Evolutionary conservation across 805 yeast species (phyloP), one percentile per base, ranked within the genome.

Genomic region (Cyberlindnera mrakii): DNA sequence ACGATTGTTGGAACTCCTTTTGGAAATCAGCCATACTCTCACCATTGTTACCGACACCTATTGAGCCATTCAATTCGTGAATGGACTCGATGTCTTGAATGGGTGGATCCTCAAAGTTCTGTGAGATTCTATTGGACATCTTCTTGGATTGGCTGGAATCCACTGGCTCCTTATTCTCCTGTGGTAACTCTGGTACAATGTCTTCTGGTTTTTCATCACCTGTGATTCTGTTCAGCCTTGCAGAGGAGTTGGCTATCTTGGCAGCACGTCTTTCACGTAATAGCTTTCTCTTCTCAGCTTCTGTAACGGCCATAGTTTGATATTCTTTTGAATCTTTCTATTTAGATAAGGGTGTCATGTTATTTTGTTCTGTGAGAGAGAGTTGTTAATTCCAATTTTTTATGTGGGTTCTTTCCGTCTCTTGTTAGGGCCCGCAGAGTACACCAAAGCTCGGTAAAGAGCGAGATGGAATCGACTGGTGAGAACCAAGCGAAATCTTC

Each of bases 221-320:
- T 0, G 56, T 54, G 44, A 58, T 58, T 33, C 39, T 54, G 14
- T 48, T 45, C 16, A 58, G 38, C 35, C 62, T 50, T 23, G 51
- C 43, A 20, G 41, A 31, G 5, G 48, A 41, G 9, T 55, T 41
- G 30, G 50, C 51, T 40, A 58, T 49, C 37, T 57, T 58, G 8
- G 54, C 55, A 3, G 59, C 57, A 19, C 62, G 41, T 36, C 61
- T 54, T 42, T 58, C 61, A 20, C 62, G 49, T 2, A 57, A 41
- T 3, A 44, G 34, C 37, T 51, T 42, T 32, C 62, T 48, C 39
- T 58, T 57, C 39, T 58, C 62, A 3, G 55, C 57, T 19, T 55
- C 60, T 3, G 52, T 47, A 11, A 52, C 35, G 3, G 47, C 47
- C 49, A 41, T 43, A 17, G 23, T 19, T n/a, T 27, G 13, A 6